These are phyloP conservation scores for Stellera chamaejasme DNA, from an alignment of 345 rosid genomes.

Conservation along the genomic window DNA sequence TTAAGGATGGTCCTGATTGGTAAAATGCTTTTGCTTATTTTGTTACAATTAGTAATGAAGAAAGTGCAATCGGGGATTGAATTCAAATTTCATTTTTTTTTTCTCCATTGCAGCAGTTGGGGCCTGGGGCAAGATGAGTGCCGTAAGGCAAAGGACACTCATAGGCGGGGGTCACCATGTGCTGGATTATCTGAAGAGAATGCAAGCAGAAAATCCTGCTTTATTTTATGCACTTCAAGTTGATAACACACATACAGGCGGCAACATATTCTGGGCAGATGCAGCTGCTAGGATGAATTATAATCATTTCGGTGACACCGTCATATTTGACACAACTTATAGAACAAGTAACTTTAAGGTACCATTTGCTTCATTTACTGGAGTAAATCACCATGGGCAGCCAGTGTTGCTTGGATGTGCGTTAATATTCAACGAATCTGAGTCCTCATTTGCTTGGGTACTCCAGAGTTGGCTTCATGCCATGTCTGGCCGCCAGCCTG, in stretches of 20 bases:
- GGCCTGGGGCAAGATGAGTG: conserved; percentile 5
- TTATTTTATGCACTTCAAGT: conserved; percentile 56
- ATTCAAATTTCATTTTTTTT: too few species aligned
- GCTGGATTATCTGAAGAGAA: conserved; percentile 54
- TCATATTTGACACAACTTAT: conserved; percentile 47
- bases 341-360: conserved; percentile 29
- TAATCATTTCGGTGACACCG: conserved; percentile 50
- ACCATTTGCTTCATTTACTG: conserved; percentile 67
- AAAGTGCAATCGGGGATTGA: too few species aligned
- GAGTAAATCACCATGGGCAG: conserved; percentile 69
- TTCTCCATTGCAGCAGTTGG: not conserved
- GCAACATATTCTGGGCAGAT: conserved; percentile 72
- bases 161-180: conserved; percentile 51
- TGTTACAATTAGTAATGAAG: too few species aligned
- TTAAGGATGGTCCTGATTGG: too few species aligned
- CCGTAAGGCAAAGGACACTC: conserved; percentile 35
- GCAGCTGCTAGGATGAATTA: conserved; percentile 46
- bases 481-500: conserved; percentile 53
- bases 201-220: conserved; percentile 50
- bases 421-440: conserved; percentile 47
- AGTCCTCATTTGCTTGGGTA: conserved; percentile 59
- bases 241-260: conserved; percentile 25
- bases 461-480: conserved; percentile 71
- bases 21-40: too few species aligned
- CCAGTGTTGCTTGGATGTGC: conserved; percentile 75